phyloP scores from a whole-genome alignment of 306 rosid species.

The Sicyos baderoa region DNA sequence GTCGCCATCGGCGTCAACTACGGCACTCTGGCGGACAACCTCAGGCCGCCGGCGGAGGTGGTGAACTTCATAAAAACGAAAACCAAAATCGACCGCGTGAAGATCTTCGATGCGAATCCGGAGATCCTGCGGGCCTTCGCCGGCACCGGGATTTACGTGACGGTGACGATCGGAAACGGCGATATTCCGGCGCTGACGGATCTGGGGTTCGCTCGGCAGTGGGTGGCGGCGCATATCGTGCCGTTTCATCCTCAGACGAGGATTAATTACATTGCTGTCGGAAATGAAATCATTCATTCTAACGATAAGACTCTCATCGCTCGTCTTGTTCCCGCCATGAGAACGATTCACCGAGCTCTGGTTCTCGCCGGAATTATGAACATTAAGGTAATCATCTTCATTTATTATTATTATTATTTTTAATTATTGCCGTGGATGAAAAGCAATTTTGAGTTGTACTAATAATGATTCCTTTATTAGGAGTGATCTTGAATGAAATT shows the following conservation, averaged over 20 bases:
- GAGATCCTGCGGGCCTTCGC: conserved; percentile 78
- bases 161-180: conserved; percentile 69
- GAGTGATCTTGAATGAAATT: background rate
- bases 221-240: conserved; percentile 42
- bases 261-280: conserved; percentile 60
- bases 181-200: conserved; percentile 35
- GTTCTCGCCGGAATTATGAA: conserved; percentile 44
- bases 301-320: conserved; percentile 35
- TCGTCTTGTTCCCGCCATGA: conserved; percentile 70
- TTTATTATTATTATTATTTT: background rate
- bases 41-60: conserved; percentile 50
- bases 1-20: conserved; percentile 76
- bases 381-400: conserved; percentile 39
- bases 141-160: conserved; percentile 48
- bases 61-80: conserved; percentile 51
- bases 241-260: conserved; percentile 55
- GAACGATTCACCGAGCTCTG: conserved; percentile 53
- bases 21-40: conserved; percentile 74
- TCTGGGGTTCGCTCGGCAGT: conserved; percentile 35
- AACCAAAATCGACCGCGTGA: conserved; percentile 55
- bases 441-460: conserved; percentile 7
- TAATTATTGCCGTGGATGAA: background rate
- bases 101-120: conserved; percentile 69
- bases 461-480: background rate
- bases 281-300: conserved; percentile 69